A percentile compares a stretch with the other conserved stretches of the same genome.
phyloP scores from a whole-genome alignment of 495 filamentous ascomycete species.

The Mycothermus thermophilus region DNA sequence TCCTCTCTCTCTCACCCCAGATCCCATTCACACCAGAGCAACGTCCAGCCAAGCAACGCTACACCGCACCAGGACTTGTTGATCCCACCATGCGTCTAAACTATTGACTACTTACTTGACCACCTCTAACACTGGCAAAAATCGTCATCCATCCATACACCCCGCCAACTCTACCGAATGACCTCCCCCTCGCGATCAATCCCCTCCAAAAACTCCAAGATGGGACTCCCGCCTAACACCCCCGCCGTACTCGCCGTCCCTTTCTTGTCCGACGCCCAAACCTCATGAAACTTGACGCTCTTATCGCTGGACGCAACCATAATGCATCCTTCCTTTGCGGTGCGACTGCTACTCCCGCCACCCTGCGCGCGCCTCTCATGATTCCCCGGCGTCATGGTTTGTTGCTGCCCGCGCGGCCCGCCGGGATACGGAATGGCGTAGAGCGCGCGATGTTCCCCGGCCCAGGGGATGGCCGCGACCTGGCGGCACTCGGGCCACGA shows the following conservation, averaged over 20 bases:
- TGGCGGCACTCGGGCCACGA: slow-evolving; percentile 89
- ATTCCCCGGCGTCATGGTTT: no score
- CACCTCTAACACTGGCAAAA: no score
- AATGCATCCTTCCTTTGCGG: slow-evolving; percentile 76
- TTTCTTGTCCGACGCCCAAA: slow-evolving; percentile 61
- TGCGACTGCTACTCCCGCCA: slow-evolving; percentile 29
- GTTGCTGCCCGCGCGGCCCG: no score
- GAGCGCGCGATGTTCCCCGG: slow-evolving; percentile 62
- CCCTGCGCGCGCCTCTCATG: slow-evolving; percentile 7
- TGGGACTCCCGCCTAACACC: slow-evolving; percentile 70
- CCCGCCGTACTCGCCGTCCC: slow-evolving; percentile 44
- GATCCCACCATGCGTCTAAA: neutral
- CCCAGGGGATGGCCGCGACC: slow-evolving; percentile 81
- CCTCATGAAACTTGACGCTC: slow-evolving; percentile 91
- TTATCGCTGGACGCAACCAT: slow-evolving; percentile 89
- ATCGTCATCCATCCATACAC: no score
- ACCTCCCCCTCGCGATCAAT: slow-evolving; percentile 62
- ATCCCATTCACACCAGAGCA: neutral
- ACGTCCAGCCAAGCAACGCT: slow-evolving; percentile 6
- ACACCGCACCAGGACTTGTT: neutral
- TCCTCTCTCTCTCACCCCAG: neutral
- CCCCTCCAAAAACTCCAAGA: slow-evolving; percentile 73
- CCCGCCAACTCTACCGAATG: no score
- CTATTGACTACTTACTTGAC: no score
- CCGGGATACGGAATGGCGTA: slow-evolving; percentile 59